A percentile compares a stretch with the other conserved stretches of the same genome.
Evolutionary conservation across 257 asterid species (phyloP).

Genomic region (Plantago ovata): DNA sequence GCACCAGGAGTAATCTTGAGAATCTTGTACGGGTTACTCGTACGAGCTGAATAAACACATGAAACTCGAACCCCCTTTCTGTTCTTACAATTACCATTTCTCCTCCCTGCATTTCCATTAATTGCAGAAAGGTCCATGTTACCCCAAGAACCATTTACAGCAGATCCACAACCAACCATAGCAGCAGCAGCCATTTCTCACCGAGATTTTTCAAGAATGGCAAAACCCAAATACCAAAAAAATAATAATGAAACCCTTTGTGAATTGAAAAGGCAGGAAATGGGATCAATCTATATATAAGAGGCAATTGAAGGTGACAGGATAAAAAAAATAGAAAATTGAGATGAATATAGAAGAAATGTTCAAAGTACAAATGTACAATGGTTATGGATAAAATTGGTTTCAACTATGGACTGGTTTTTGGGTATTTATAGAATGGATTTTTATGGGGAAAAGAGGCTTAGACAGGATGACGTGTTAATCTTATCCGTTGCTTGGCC

Average conservation of each 20-base stretch:
- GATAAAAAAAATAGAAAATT: not conserved
- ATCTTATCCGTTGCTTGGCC: constrained; percentile 2
- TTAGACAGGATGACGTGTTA: not conserved
- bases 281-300: too few species aligned
- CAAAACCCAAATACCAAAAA: too few species aligned
- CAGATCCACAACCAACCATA: not conserved
- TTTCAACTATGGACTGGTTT: not conserved
- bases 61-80: constrained; percentile 43
- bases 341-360: not conserved
- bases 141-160: constrained; percentile 16
- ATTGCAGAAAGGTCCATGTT: not conserved
- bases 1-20: constrained; percentile 62
- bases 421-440: not conserved
- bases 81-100: constrained; percentile 14
- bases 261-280: too few species aligned
- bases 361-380: not conserved
- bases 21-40: constrained; percentile 68
- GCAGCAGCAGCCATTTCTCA: constrained; percentile 17
- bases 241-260: too few species aligned
- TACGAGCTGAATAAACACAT: constrained; percentile 42
- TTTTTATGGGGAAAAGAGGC: not conserved
- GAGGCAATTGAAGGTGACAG: not conserved
- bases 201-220: too few species aligned
- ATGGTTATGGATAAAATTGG: not conserved
- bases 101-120: constrained; percentile 3